Conservation (phyloP, 768 basidiomycete species). For the Phaeotremella fagi region DNA sequence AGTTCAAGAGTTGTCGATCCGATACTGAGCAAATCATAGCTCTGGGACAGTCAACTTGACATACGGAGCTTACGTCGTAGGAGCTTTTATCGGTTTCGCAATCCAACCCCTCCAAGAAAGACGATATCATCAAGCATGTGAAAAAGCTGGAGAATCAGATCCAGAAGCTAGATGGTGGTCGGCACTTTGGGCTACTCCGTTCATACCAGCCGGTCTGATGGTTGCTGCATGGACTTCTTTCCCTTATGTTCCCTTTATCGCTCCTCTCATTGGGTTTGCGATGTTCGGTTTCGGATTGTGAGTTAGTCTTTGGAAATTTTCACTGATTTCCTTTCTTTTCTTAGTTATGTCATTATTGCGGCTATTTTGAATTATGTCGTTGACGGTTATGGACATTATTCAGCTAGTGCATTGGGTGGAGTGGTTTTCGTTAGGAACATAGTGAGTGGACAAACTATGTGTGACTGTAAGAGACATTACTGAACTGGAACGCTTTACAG, state of each 20-base stretch:
- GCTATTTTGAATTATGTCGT: constrained; percentile 36
- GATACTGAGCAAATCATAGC: constrained; percentile 2
- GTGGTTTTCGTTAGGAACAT: constrained; percentile 33
- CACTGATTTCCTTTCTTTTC: too few relatives aligned
- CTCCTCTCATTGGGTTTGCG: constrained; percentile 36
- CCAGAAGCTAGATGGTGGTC: constrained; percentile 40
- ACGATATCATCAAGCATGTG: constrained; percentile 16
- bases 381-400: constrained; percentile 36
- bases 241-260: constrained; percentile 21
- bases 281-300: constrained; percentile 36
- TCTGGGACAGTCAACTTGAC: constrained; percentile 37
- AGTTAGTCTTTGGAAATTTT: constrained; percentile 1
- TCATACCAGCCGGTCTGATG: constrained; percentile 32
- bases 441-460: constrained; percentile 8
- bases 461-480: too few relatives aligned
- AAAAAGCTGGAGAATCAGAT: constrained; percentile 12
- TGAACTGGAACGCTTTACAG: background rate
- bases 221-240: constrained; percentile 37
- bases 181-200: constrained; percentile 26
- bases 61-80: constrained; percentile 32
- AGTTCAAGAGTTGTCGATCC: background rate
- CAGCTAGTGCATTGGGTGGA: constrained; percentile 28
- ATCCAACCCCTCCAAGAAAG: constrained; percentile 30
- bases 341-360: constrained; percentile 25
- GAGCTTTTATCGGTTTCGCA: constrained; percentile 28